Conservation (phyloP, 106 monocot species). For the Allium sativum region DNA sequence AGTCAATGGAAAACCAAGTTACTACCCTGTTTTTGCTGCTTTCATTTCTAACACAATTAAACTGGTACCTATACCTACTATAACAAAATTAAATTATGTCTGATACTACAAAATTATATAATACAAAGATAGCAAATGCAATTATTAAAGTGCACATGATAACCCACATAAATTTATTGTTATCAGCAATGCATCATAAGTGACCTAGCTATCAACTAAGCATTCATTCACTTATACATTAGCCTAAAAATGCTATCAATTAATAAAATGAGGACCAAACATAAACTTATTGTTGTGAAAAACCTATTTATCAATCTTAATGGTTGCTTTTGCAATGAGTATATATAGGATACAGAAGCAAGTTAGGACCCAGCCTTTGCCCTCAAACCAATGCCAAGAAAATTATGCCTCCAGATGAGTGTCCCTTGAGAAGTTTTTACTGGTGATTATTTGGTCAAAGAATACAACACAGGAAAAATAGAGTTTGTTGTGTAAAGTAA, state of each 20-base stretch:
- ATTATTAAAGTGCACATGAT: neutral
- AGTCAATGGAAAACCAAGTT: neutral
- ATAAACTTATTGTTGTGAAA: neutral
- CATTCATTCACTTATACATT: no score
- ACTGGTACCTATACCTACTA: neutral
- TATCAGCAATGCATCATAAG: neutral
- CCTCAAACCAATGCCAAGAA: conserved; percentile 30
- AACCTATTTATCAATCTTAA: neutral
- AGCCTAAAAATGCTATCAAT: no score
- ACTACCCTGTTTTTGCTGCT: neutral
- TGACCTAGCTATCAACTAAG: neutral
- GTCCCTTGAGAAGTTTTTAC: conserved; percentile 26
- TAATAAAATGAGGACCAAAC: neutral
- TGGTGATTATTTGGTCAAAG: conserved; percentile 35
- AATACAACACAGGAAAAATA: conserved; percentile 5
- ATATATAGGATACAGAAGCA: conserved; percentile 65
- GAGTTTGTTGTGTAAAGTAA: no score
- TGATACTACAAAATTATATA: neutral
- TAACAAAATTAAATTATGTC: neutral
- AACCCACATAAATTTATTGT: neutral
- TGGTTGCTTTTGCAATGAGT: neutral
- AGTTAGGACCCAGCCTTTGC: conserved; percentile 20
- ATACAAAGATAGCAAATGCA: neutral
- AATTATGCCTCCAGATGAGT: conserved; percentile 21
- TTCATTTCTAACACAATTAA: no score